Percentiles rank a stretch among this genome's conserved stretches.
Evolutionary conservation across 768 basidiomycete species (phyloP).

Genomic region (Russula sp.): DNA sequence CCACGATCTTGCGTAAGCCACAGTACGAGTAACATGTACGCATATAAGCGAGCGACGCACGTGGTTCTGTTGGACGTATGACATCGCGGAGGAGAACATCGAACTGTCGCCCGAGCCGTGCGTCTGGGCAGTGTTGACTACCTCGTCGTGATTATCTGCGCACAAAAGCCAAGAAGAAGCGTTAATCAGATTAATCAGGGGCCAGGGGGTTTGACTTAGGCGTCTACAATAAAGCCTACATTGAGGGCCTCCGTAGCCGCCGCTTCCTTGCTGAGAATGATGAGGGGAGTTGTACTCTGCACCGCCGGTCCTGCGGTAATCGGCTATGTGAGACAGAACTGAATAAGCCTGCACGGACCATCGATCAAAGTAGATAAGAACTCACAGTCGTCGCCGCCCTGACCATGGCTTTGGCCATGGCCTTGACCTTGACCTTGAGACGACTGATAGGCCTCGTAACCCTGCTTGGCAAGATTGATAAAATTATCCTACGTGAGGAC

Average conservation of each 20-base stretch:
- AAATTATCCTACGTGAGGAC: slow-evolving; percentile 49
- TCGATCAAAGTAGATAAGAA: slow-evolving; percentile 1
- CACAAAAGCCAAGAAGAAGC: background rate
- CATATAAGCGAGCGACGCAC: slow-evolving; percentile 30
- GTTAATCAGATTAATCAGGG: slow-evolving; percentile 12
- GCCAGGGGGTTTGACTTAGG: background rate
- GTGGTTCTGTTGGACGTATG: slow-evolving; percentile 47
- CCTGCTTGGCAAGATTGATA: slow-evolving; percentile 66
- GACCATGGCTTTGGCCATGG: too few relatives aligned
- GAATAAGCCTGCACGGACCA: background rate
- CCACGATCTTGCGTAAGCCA: background rate
- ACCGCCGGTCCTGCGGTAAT: slow-evolving; percentile 49
- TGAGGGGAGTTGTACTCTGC: slow-evolving; percentile 56
- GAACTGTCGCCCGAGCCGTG: slow-evolving; percentile 53
- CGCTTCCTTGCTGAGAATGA: slow-evolving; percentile 30
- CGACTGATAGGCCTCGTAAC: slow-evolving; percentile 45
- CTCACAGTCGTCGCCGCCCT: slow-evolving; percentile 39
- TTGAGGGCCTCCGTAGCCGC: slow-evolving; percentile 19
- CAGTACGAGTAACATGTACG: background rate
- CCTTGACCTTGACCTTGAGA: slow-evolving; percentile 12
- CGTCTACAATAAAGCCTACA: slow-evolving; percentile 19
- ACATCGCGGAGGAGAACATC: slow-evolving; percentile 51
- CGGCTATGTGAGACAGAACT: slow-evolving; percentile 14
- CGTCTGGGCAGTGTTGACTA: slow-evolving; percentile 46
- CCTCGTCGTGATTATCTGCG: slow-evolving; percentile 61